Base-by-base conservation (phyloP, 2,329 filamentous ascomycete species). In the Penicillium sp. region DNA sequence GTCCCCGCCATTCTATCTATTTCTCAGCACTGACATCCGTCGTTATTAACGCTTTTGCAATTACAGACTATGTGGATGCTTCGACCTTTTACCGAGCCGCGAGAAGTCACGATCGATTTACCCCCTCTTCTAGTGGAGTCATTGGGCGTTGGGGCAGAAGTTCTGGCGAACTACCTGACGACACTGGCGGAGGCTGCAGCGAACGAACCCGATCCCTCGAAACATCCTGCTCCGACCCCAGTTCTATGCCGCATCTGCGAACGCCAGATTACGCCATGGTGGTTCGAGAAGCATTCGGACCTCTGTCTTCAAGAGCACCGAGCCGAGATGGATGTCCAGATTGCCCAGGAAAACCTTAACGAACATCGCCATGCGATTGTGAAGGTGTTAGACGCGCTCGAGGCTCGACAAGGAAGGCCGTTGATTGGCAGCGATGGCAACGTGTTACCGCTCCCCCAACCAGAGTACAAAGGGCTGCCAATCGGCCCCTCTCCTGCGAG, bases 251-350 rank as follows among this genome's bases (percentile, higher is more conserved):
- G 93, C 36, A 97, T 98, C 39, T 98, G 93, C 65, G 93, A 98
- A 63, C 87, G 93, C 38, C 88, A 96, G 48, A 97, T 98, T 45
- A 88, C 88, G 4, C 89, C 91, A 0, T 98, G 93, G 93, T 98
- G 93, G 94, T 98, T 98, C 56, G 93, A 98, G 68, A 98, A 97
- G 66, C 93, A 98, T 63, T 95, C 91, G 2, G 94, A 98, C 57
- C 73, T 97, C 14, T 98, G 93, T 60, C 74, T 96, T 39, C 90
- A 97, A 62, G 93, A 98, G 63, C 93, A 98, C 61, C 84, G 86
- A 36, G 91, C 93, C 0, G 93, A 98, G 63, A 94, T 96, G 87
- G 91, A 97, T 56, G 89, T 98, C 3, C 91, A 98, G 62, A 84
- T 97, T 75, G 82, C 90, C 4, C 93, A 98, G 59, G 93, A 98